These are phyloP conservation scores for Lentinula raphanica DNA, from an alignment of 768 basidiomycete genomes.

Conservation along the genomic window DNA sequence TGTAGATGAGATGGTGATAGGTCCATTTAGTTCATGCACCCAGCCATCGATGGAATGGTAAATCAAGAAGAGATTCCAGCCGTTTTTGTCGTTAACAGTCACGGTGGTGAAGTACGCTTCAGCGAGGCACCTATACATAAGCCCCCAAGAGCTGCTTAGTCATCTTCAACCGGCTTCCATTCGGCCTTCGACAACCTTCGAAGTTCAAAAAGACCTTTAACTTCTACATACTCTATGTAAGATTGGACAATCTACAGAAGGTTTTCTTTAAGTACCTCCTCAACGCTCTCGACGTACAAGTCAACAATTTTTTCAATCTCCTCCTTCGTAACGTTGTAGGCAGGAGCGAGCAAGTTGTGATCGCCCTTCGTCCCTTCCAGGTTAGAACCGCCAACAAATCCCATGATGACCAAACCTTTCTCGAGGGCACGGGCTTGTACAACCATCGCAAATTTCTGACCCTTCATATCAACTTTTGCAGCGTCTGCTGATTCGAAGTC, in stretches of 20 bases:
- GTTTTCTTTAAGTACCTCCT: slow-evolving; percentile 50
- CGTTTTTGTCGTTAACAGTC: slow-evolving; percentile 7
- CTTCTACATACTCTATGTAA: no score
- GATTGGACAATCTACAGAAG: slow-evolving; percentile 20
- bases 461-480: slow-evolving; percentile 43
- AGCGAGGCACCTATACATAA: not conserved
- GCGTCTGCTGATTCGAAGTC: slow-evolving; percentile 50
- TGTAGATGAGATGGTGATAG: slow-evolving; percentile 67
- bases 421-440: slow-evolving; percentile 66
- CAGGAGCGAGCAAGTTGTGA: slow-evolving; percentile 70
- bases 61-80: slow-evolving; percentile 8
- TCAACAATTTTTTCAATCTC: slow-evolving; percentile 67
- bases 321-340: slow-evolving; percentile 69
- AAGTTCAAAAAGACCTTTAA: not conserved
- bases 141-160: not conserved
- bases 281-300: slow-evolving; percentile 59
- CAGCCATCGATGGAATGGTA: slow-evolving; percentile 68
- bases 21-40: slow-evolving; percentile 89
- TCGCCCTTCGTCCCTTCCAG: slow-evolving; percentile 69
- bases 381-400: slow-evolving; percentile 64
- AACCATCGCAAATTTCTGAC: slow-evolving; percentile 55
- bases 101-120: slow-evolving; percentile 3
- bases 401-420: slow-evolving; percentile 69
- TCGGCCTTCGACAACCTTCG: not conserved
- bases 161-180: not conserved